Percentiles rank a stretch among this genome's conserved stretches.
These are phyloP conservation scores for Fusarium goolgardi DNA, from an alignment of 2,329 filamentous ascomycete species.

Conservation along the genomic window DNA sequence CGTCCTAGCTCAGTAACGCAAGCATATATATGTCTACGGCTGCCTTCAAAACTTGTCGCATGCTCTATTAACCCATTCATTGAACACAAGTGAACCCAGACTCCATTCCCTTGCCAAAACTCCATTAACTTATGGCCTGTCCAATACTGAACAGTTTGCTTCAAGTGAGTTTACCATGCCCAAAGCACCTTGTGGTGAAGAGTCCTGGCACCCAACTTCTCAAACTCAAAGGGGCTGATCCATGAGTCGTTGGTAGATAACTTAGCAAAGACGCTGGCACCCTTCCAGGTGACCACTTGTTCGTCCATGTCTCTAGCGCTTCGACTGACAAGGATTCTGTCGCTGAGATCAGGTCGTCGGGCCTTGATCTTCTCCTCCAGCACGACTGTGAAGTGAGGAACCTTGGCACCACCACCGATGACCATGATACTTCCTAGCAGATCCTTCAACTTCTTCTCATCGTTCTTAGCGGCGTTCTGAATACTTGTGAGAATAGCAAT, in stretches of 20 bases:
- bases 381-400: slow-evolving; percentile 80
- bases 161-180: slow-evolving; percentile 61
- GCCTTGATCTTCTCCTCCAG: slow-evolving; percentile 85
- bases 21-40: slow-evolving; percentile 3
- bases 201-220: slow-evolving; percentile 82
- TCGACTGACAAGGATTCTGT: slow-evolving; percentile 71
- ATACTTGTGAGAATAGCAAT: slow-evolving; percentile 91
- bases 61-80: slow-evolving; percentile 14
- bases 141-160: slow-evolving; percentile 7
- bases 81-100: slow-evolving; percentile 39
- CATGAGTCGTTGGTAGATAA: slow-evolving; percentile 93
- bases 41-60: slow-evolving; percentile 10
- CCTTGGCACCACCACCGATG: slow-evolving; percentile 85
- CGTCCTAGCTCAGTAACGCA: slow-evolving; percentile 7
- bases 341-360: slow-evolving; percentile 69
- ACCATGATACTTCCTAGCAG: slow-evolving; percentile 92
- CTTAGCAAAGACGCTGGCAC: slow-evolving; percentile 94
- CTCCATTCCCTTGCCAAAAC: slow-evolving; percentile 44
- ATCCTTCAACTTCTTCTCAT: slow-evolving; percentile 93
- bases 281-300: slow-evolving; percentile 98
- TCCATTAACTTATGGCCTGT: slow-evolving; percentile 32
- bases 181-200: slow-evolving; percentile 84
- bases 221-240: slow-evolving; percentile 89
- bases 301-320: slow-evolving; percentile 95
- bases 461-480: slow-evolving; percentile 84